These are phyloP conservation scores for Termitomyces sp. DNA, from an alignment of 768 basidiomycete genomes.

Conservation along the genomic window DNA sequence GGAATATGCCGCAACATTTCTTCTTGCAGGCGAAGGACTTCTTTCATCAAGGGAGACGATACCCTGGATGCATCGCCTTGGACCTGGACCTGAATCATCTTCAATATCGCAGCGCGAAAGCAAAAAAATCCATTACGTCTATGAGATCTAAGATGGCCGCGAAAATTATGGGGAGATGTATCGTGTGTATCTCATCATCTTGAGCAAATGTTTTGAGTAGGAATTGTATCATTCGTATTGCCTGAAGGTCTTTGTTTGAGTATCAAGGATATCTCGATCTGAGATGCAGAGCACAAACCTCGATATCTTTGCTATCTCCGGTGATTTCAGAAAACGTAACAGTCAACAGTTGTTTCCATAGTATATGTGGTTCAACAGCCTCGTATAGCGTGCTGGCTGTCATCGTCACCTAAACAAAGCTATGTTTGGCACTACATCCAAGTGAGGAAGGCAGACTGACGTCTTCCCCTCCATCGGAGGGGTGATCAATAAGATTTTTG, in stretches of 20 bases:
- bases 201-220: conserved; percentile 72
- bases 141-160: conserved; percentile 59
- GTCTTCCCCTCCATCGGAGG: conserved; percentile 53
- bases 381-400: conserved; percentile 89
- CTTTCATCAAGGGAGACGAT: conserved; percentile 29
- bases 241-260: conserved; percentile 30
- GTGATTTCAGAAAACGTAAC: conserved; percentile 50
- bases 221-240: conserved; percentile 63
- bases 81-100: conserved; percentile 27
- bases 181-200: conserved; percentile 80
- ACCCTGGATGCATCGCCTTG: conserved; percentile 28
- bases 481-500: conserved; percentile 44
- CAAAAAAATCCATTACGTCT: conserved; percentile 38
- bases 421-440: neutral
- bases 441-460: conserved; percentile 29
- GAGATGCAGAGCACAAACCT: conserved; percentile 30
- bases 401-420: conserved; percentile 50
- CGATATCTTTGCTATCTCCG: conserved; percentile 33
- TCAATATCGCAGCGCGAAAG: neutral
- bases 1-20: conserved; percentile 48
- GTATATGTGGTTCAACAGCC: conserved; percentile 80
- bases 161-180: conserved; percentile 80
- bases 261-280: neutral
- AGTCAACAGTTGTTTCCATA: conserved; percentile 76
- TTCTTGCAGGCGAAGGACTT: conserved; percentile 44